Percentiles rank a stretch among this genome's conserved stretches.
Evolutionary conservation across 331 rosid genomes (phyloP).

Genomic region (Saraca asoca): DNA sequence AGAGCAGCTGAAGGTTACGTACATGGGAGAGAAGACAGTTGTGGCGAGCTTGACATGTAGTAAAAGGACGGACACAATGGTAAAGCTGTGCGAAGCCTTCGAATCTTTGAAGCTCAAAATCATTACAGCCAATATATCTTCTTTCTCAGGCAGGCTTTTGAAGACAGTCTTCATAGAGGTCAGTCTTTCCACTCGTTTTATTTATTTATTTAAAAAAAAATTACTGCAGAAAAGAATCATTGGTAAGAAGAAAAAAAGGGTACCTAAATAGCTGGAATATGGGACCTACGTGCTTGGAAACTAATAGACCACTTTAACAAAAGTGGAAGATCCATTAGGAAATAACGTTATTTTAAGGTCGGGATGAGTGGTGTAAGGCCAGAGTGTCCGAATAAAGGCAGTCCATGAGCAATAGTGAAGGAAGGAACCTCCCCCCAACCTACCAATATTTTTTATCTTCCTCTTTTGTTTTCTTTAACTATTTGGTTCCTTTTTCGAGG

Average conservation of each 20-base stretch:
- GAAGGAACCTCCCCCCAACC: too few relatives aligned
- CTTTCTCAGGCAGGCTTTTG: slow-evolving; percentile 67
- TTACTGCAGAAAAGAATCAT: too few relatives aligned
- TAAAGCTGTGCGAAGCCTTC: slow-evolving; percentile 76
- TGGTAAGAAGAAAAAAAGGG: neutral
- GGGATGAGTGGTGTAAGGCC: slow-evolving; percentile 12
- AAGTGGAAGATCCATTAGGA: too few relatives aligned
- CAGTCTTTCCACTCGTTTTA: neutral
- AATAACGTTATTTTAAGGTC: neutral
- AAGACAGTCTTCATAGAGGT: slow-evolving; percentile 92
- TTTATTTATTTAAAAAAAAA: too few relatives aligned
- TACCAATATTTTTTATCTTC: too few relatives aligned
- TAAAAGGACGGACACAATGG: slow-evolving; percentile 83
- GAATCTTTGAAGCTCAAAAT: slow-evolving; percentile 91
- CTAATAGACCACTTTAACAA: slow-evolving; percentile 34
- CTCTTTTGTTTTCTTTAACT: neutral
- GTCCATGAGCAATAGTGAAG: slow-evolving; percentile 36
- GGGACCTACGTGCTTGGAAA: slow-evolving; percentile 42
- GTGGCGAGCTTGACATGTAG: slow-evolving; percentile 84
- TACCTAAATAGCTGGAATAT: slow-evolving; percentile 7
- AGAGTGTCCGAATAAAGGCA: slow-evolving; percentile 24
- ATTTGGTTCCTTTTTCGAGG: neutral
- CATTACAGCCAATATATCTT: slow-evolving; percentile 67
- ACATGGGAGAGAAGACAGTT: slow-evolving; percentile 71
- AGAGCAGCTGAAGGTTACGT: slow-evolving; percentile 68